A percentile compares a stretch with the other conserved stretches of the same genome.
Conservation (phyloP, 225 moss, liverwort and hornwort species). For the Antitrichia curtipendula region DNA sequence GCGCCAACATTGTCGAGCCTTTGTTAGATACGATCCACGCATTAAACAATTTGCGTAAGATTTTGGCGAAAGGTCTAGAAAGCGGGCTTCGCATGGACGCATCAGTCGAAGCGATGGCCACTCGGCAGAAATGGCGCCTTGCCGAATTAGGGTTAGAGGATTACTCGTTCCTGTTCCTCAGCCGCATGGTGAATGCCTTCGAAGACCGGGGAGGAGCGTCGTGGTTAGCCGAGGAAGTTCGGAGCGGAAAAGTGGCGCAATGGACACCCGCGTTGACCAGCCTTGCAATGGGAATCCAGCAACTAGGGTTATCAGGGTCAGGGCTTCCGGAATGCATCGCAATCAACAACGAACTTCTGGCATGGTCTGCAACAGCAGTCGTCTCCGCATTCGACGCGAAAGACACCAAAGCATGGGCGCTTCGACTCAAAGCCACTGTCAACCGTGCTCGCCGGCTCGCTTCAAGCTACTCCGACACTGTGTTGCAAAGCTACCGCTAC, state of each 20-base stretch:
- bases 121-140: conserved; percentile 81
- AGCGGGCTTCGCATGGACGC: conserved; percentile 48
- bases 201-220: conserved; percentile 50
- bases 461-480: conserved; percentile 54
- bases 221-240: conserved; percentile 50
- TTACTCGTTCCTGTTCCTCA: conserved; percentile 57
- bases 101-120: conserved; percentile 41
- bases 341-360: conserved; percentile 61
- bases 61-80: conserved; percentile 32
- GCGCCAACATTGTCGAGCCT: conserved; percentile 36
- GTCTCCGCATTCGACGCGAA: conserved; percentile 12
- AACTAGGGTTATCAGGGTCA: conserved; percentile 53
- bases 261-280: conserved; percentile 67
- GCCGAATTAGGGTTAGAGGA: conserved; percentile 72
- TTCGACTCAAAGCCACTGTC: conserved; percentile 64
- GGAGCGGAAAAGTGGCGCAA: conserved; percentile 35
- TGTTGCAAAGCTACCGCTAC: conserved; percentile 41
- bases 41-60: conserved; percentile 40
- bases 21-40: conserved; percentile 55
- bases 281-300: conserved; percentile 59
- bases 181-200: conserved; percentile 53
- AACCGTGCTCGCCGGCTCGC: conserved; percentile 58
- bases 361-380: conserved; percentile 60
- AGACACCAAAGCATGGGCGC: conserved; percentile 50
- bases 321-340: conserved; percentile 60